Evolutionary conservation across 805 yeast genomes (phyloP).

Genomic region (Candida endomychidarum): DNA sequence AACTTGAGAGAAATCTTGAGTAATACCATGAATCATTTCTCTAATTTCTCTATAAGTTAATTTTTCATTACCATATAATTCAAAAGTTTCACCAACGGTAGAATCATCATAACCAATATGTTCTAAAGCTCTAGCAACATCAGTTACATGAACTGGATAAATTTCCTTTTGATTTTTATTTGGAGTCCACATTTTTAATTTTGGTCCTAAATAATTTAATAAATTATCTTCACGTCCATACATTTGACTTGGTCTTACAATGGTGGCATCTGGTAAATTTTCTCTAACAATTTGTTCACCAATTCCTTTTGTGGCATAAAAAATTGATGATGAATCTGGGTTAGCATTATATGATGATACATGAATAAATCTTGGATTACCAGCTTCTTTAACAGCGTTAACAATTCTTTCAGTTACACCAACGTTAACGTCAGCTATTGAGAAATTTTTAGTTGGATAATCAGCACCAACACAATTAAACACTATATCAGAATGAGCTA

Average conservation of each 20-base stretch:
- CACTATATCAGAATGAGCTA: constrained; percentile 79
- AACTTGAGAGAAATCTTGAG: constrained; percentile 46
- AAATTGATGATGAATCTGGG: constrained; percentile 65
- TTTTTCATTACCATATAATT: constrained; percentile 70
- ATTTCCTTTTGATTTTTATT: constrained; percentile 61
- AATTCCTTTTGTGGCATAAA: constrained; percentile 74
- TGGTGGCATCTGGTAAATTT: constrained; percentile 70
- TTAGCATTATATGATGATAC: constrained; percentile 79
- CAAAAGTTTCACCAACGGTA: constrained; percentile 73
- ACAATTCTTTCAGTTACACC: constrained; percentile 79
- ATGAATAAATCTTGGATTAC: constrained; percentile 73
- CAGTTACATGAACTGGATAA: constrained; percentile 72
- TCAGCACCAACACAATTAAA: constrained; percentile 78
- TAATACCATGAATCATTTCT: constrained; percentile 66
- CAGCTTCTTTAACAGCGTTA: constrained; percentile 64
- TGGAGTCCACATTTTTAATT: constrained; percentile 61
- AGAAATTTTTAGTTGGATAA: constrained; percentile 73
- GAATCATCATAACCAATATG: constrained; percentile 78
- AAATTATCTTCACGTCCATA: constrained; percentile 73
- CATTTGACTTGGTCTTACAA: constrained; percentile 83
- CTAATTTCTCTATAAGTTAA: constrained; percentile 63
- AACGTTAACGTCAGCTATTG: constrained; percentile 80
- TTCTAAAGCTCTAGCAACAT: constrained; percentile 78
- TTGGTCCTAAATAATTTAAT: constrained; percentile 58
- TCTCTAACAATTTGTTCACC: constrained; percentile 73